Conservation (phyloP, 2,329 filamentous ascomycete genomes). For the Aspergillus vadensis region DNA sequence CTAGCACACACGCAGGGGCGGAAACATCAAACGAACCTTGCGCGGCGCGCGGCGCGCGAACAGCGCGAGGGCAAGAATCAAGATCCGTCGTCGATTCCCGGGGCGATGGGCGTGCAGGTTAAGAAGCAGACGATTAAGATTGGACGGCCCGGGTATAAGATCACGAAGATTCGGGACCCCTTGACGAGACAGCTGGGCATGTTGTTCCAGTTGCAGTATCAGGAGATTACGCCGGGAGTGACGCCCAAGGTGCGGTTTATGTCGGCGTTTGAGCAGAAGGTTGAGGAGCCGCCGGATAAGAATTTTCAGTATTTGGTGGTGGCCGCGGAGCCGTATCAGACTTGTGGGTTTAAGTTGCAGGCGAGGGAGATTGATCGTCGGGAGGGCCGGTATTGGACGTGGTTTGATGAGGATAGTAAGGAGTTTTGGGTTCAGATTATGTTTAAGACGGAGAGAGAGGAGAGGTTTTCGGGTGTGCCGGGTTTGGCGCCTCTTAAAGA, state of each 20-base stretch:
- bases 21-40: conserved; percentile 98
- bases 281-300: conserved; percentile 89
- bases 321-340: conserved; percentile 97
- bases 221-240: conserved; percentile 77
- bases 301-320: conserved; percentile 93
- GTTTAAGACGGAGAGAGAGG: conserved; percentile 97
- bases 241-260: conserved; percentile 90
- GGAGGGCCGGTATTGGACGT: conserved; percentile 86
- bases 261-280: conserved; percentile 94
- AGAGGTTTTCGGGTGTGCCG: conserved; percentile 73
- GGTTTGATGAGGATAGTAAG: conserved; percentile 93
- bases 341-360: conserved; percentile 93
- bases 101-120: conserved; percentile 76
- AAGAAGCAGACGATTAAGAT: conserved; percentile 90
- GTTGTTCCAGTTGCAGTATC: conserved; percentile 95
- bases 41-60: conserved; percentile 91
- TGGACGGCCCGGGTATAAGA: conserved; percentile 93
- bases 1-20: conserved; percentile 97
- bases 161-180: conserved; percentile 91
- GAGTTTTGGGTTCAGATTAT: conserved; percentile 98
- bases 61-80: conserved; percentile 77
- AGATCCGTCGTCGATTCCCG: conserved; percentile 66
- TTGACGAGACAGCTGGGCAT: conserved; percentile 85
- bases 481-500: conserved; percentile 57
- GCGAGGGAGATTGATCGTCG: conserved; percentile 87